Evolutionary conservation across 2,329 filamentous ascomycete genomes (phyloP), one percentile per base, ranked within the genome.

Genomic region (Cordyceps pruinosa): DNA sequence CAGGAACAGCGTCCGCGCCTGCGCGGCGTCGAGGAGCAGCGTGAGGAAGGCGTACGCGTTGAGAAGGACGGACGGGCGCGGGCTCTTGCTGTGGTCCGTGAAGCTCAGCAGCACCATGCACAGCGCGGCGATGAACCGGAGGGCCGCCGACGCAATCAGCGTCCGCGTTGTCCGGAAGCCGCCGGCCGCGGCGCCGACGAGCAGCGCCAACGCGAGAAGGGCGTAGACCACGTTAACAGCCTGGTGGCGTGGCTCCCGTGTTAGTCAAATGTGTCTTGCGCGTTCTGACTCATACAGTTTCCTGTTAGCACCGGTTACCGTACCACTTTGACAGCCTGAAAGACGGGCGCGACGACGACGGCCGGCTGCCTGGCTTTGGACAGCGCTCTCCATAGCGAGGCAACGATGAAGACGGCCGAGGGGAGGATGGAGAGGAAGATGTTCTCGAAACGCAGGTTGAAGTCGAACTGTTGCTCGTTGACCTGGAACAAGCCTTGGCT

Each of bases 1-100:
- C 59, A 79, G 66, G 69, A 73, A 79, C 3, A 74, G 59, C 0
- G 77, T 79, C 9, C 78, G 68, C 0, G 67, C 65, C 58, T 74
- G 73, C 0, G 70, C 69, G 3, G 71, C 62, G 37, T 81, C 78
- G 25, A 79, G 68, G 1, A 80, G 61, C 0, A 76, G 60, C 1
- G 74, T 74, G 3, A 78, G 37, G 10, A 73, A 60, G 4, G 80
- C 59, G 50, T 74, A 80, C 12, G 63, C 59, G 17, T 64, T 71
- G 13, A 81, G 63, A 3, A 80, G 53, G 0, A 73, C 64, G 0
- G 77, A 80, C 0, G 77, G 76, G 1, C 74, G 66, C 0, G 66
- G 66, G 1, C 72, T 66, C 15, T 61, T 72, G 50, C 61, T 60
- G 59, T 77, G 74, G 55, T 77, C 73, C 1, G 60, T 28, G 46